phyloP scores from a whole-genome alignment of 768 basidiomycete genomes.

The Kwoniella botswanensis region DNA sequence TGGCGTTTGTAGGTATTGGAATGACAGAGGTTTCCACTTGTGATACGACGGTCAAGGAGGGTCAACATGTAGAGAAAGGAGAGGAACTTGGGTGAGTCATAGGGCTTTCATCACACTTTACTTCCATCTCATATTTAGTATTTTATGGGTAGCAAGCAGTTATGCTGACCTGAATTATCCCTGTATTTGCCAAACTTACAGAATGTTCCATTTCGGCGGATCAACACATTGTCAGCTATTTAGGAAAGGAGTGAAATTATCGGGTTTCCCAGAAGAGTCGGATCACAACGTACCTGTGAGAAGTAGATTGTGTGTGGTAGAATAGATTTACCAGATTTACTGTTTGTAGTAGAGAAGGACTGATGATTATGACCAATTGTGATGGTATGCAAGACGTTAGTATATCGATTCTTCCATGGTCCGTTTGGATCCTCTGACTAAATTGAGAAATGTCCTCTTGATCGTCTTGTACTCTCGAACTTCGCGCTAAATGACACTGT shows the following conservation, averaged over 20 bases:
- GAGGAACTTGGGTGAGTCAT: conserved; percentile 63
- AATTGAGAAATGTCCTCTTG: too few species aligned
- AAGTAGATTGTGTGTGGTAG: conserved; percentile 51
- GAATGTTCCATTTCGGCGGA: conserved; percentile 68
- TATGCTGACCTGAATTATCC: background rate
- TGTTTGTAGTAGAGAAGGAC: too few species aligned
- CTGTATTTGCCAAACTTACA: conserved; percentile 6
- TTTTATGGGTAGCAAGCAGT: too few species aligned
- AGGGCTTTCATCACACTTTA: too few species aligned
- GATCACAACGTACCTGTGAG: conserved; percentile 58
- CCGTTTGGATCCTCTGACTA: too few species aligned
- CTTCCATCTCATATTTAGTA: background rate
- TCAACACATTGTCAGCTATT: conserved; percentile 65
- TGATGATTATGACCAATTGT: too few species aligned
- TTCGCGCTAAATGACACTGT: too few species aligned
- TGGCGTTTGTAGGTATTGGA: conserved; percentile 67
- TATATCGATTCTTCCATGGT: too few species aligned
- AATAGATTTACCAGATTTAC: conserved; percentile 17
- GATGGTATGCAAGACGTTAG: too few species aligned
- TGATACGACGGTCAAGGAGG: conserved; percentile 62
- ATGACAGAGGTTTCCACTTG: conserved; percentile 72
- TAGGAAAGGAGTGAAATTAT: conserved; percentile 58
- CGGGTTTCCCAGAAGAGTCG: conserved; percentile 50
- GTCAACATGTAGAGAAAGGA: conserved; percentile 63
- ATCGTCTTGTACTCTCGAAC: too few species aligned